A percentile compares a stretch with the other conserved stretches of the same genome.
phyloP scores from a whole-genome alignment of 805 yeast species.

The Wickerhamomyces chaumierensis region DNA sequence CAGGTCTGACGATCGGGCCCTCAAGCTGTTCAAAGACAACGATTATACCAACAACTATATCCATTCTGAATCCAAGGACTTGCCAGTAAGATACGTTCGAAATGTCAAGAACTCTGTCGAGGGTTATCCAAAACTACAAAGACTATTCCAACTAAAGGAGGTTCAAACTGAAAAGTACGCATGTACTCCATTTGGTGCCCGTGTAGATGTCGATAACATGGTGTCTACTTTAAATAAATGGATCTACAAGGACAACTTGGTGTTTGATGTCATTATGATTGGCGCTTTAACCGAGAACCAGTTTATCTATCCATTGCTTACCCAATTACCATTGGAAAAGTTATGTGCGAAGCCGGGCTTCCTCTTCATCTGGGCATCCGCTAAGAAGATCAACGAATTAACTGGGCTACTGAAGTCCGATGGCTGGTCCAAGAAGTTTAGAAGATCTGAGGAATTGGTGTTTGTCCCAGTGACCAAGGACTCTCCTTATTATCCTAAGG shows the following conservation, averaged over 20 bases:
- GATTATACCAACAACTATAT: slow-evolving; percentile 66
- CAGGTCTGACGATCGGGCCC: slow-evolving; percentile 1
- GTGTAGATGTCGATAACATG: slow-evolving; percentile 41
- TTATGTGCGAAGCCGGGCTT: slow-evolving; percentile 81
- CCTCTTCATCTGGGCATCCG: slow-evolving; percentile 79
- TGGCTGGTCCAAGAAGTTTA: slow-evolving; percentile 54
- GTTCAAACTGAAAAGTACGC: slow-evolving; percentile 43
- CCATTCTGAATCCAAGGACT: slow-evolving; percentile 35
- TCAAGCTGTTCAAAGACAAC: slow-evolving; percentile 34
- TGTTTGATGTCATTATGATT: slow-evolving; percentile 86
- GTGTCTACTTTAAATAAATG: slow-evolving; percentile 47
- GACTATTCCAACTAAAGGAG: slow-evolving; percentile 53
- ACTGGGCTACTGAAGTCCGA: slow-evolving; percentile 41
- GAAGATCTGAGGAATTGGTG: slow-evolving; percentile 84
- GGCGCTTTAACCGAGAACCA: slow-evolving; percentile 77
- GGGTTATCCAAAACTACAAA: slow-evolving; percentile 80
- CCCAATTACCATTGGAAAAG: slow-evolving; percentile 57
- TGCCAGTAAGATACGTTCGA: slow-evolving; percentile 55
- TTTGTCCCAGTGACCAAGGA: slow-evolving; percentile 61
- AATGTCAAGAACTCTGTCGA: slow-evolving; percentile 58
- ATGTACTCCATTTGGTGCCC: slow-evolving; percentile 54
- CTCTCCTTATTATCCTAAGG: slow-evolving; percentile 57
- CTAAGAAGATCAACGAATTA: slow-evolving; percentile 56
- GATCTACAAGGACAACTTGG: slow-evolving; percentile 44
- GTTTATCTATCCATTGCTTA: slow-evolving; percentile 48